Base-by-base conservation (phyloP, 1,139 yeast species). In the Kodamaea arcana region DNA sequence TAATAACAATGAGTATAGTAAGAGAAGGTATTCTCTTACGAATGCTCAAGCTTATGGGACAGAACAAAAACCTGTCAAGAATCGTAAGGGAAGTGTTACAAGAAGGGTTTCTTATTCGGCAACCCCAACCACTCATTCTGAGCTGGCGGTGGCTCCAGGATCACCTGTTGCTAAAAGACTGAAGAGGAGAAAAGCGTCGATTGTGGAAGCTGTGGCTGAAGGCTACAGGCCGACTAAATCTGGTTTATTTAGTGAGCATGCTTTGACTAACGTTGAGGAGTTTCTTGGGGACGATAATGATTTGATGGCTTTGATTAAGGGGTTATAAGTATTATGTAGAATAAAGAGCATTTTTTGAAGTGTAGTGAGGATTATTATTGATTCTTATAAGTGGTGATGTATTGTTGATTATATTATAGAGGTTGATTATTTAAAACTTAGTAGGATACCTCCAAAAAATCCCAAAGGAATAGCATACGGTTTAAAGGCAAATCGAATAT, bases 161-260 rank as follows among this genome's bases (percentile, higher is more conserved):
- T 22, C 37, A 24, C 26, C 37, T 4, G n/a, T 27, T 14, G 16
- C 25, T 20, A 32, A 25, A 8, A 63, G 60, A 45, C 57, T 44
- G 51, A 60, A 52, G 33, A 41, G 71, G 35, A 56, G 87, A 52
- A 65, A 83, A 45, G 82, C 81, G 24, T 78, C 84, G 36, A 71
- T 76, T 36, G 83, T 69, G 2, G 90, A 82, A 47, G 88, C 90
- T 2, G 81, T 80, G n/a, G 73, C 78, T 6, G 90, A 81, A 50
- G 88, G 88, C 4, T 65, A 78, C 46, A 64, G 90, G 42, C 77
- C 82, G 11, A 83, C 94, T 1, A 82, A 77, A 47, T 76, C 78
- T 44, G 94, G 94, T 4, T 62, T 83, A 40, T 83, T 83, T 54
- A 80, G 82, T 52, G 90, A 83, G 52, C 76, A 75, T 42, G 80